Conservation (phyloP, 192 early-diverging fungal species). For the Geranomyces michiganensis region DNA sequence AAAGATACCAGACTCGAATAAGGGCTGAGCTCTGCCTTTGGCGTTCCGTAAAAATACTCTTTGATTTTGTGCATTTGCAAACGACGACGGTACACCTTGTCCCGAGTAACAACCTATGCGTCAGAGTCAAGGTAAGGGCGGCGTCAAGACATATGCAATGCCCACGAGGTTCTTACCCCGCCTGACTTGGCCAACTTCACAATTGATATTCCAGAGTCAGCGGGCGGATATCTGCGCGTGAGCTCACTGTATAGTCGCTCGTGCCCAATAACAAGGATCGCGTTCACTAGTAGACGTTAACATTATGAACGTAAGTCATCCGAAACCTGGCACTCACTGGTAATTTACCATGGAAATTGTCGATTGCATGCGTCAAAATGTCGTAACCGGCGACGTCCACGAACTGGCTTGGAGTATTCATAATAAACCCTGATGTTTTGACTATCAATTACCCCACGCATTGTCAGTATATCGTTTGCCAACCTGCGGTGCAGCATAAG, state of each 20-base stretch:
- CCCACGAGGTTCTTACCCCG: conserved; percentile 71
- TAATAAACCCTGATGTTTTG: conserved; percentile 73
- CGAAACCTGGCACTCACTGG: not conserved
- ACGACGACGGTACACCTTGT: conserved; percentile 69
- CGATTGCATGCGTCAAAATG: conserved; percentile 72
- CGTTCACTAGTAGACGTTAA: conserved; percentile 57
- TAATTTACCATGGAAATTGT: conserved; percentile 63
- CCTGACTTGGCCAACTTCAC: conserved; percentile 92
- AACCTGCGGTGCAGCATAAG: not conserved
- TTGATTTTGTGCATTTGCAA: conserved; percentile 73
- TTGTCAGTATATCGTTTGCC: not conserved
- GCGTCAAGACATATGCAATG: not conserved
- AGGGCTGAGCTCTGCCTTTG: conserved; percentile 74
- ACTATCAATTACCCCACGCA: conserved; percentile 40
- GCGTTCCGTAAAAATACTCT: conserved; percentile 95
- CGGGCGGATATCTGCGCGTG: conserved; percentile 52
- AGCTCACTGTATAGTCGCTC: conserved; percentile 92
- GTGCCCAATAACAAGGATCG: conserved; percentile 88
- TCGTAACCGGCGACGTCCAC: conserved; percentile 77
- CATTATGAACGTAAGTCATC: not conserved
- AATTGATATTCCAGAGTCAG: conserved; percentile 57
- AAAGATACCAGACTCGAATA: conserved; percentile 82
- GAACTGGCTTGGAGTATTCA: conserved; percentile 83
- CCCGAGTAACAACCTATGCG: conserved; percentile 81
- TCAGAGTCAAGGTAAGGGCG: not conserved